Base-by-base conservation (phyloP, 176 grass and related monocot species). In the Triticum monococcum region DNA sequence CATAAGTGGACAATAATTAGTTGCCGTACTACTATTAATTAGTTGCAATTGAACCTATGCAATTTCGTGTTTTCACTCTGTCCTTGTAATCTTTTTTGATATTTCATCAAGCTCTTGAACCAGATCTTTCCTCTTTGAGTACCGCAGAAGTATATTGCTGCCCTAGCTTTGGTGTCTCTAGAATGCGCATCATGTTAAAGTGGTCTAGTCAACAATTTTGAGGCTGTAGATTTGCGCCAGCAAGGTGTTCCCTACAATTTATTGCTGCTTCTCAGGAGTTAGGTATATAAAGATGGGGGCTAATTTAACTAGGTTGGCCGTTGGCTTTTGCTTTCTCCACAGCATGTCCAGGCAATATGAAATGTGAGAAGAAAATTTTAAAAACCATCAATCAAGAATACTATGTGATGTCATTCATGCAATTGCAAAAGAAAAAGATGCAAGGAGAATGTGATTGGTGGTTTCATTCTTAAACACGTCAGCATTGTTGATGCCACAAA, bases 241-340 rank as follows among this genome's bases (percentile, higher is more conserved):
- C 50, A 28, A 62, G 56, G 52, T 37, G 28, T 68, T 13, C 40
- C 31, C 12, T 48, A 26, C 40, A 43, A 43, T 32, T 24, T 84
- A 45, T 40, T 75, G 54, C 69, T 84, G 36, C 82, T 74, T 84
- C 10, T 17, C 57, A 35, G 43, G 43, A 54, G 37, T 68, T 81
- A 85, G 36, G 59, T 35, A 23, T n/a, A 24, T 75, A 33, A 61
- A 77, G 18, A 59, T 22, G 38, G 72, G 17, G 40, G 80, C 7
- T 78, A 60, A 14, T 75, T 75, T 82, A 41, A 17, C 18, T 87
- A 12, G 22, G 13, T 41, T 54, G 16, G 2, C 12, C 64, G n/a
- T 31, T 22, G 62, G 26, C 63, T 81, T 64, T 63, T n/a, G 0
- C 31, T 67, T 57, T 84, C 79, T 38, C 10, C n/a, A 68, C 16